These are phyloP conservation scores for Dactylellina leptospora DNA, from an alignment of 2,329 filamentous ascomycete genomes.

Conservation along the genomic window DNA sequence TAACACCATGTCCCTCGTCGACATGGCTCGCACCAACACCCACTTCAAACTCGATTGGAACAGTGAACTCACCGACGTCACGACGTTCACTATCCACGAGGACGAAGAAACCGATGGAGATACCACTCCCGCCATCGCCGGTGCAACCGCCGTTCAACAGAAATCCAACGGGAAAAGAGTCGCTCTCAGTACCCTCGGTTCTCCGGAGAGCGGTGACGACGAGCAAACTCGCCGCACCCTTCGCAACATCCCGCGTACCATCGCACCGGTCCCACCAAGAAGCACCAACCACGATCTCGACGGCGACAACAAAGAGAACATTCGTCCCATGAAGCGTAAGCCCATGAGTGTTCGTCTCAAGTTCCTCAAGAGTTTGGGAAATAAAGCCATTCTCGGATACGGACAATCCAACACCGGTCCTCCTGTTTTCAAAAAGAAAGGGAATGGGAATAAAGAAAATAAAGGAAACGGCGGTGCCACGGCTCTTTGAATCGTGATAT, in stretches of 20 bases:
- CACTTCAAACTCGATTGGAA: constrained; percentile 40
- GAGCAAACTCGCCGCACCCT: neutral
- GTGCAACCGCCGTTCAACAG: too few species aligned
- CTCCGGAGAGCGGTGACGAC: too few species aligned
- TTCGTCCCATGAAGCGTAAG: constrained; percentile 12
- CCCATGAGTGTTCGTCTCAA: neutral
- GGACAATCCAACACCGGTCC: too few species aligned
- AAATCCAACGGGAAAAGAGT: too few species aligned
- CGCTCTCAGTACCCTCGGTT: too few species aligned
- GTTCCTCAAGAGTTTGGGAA: neutral
- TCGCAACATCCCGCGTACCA: neutral
- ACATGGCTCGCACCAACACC: constrained; percentile 11
- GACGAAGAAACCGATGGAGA: too few species aligned
- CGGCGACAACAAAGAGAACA: constrained; percentile 32
- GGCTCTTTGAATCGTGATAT: too few species aligned
- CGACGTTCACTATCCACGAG: constrained; percentile 7
- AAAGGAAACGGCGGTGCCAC: too few species aligned
- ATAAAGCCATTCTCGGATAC: neutral
- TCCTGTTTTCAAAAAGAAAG: too few species aligned
- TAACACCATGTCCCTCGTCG: constrained; percentile 2
- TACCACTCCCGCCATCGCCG: too few species aligned
- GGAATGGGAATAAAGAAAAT: too few species aligned
- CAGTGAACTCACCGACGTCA: constrained; percentile 1
- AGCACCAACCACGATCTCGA: neutral
- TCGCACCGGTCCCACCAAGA: neutral